Evolutionary conservation across 768 basidiomycete genomes (phyloP).

Genomic region (Heimioporus sp.): DNA sequence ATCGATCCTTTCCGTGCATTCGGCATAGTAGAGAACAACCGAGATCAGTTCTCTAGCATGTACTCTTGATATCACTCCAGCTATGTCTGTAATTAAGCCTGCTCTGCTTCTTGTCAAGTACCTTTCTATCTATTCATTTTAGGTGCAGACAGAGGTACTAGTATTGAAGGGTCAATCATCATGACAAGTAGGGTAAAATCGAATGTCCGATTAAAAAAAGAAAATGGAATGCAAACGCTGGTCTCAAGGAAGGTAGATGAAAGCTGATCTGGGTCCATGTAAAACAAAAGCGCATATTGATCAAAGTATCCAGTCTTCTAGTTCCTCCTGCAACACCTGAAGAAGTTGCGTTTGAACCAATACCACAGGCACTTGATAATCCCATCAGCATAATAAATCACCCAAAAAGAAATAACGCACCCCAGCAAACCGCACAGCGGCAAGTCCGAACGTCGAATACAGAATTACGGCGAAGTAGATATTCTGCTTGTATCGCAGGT

Average conservation of each 20-base stretch:
- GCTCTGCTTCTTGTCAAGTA: constrained; percentile 18
- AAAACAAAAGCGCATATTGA: constrained; percentile 18
- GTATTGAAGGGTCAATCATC: constrained; percentile 12
- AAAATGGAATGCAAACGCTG: constrained; percentile 11
- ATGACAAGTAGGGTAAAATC: constrained; percentile 23
- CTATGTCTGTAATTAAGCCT: constrained; percentile 9
- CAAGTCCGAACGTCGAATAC: constrained; percentile 74
- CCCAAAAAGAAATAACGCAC: constrained; percentile 42
- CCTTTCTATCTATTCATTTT: constrained; percentile 22
- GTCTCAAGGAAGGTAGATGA: constrained; percentile 34
- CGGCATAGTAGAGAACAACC: constrained; percentile 16
- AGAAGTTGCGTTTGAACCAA: constrained; percentile 80
- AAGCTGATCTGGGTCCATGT: constrained; percentile 25
- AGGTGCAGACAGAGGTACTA: constrained; percentile 23
- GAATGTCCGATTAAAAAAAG: constrained; percentile 20
- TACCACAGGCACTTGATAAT: constrained; percentile 69
- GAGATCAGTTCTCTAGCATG: constrained; percentile 49
- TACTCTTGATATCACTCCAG: constrained; percentile 44
- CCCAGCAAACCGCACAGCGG: constrained; percentile 71
- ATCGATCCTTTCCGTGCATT: constrained; percentile 13
- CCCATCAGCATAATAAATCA: constrained; percentile 1
- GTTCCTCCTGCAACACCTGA: constrained; percentile 76
- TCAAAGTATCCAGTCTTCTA: constrained; percentile 30
- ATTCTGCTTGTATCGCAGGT: constrained; percentile 48
- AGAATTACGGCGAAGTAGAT: constrained; percentile 76